Conservation (phyloP, 139 green algal species). For the Tetradesmus lagerheimii region DNA sequence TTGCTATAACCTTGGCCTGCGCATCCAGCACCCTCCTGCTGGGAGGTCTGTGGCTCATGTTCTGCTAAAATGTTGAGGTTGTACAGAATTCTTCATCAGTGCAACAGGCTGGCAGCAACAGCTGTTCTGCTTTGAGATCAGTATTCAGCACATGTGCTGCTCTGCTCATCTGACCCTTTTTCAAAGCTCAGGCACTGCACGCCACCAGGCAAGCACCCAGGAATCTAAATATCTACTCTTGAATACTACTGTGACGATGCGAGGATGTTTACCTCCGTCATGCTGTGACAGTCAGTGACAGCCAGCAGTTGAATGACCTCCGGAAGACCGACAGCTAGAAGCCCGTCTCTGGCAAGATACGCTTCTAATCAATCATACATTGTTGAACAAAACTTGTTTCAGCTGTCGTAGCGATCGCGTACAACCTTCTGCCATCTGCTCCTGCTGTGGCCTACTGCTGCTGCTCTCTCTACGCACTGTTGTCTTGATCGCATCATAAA, state of each 20-base stretch:
- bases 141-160: background rate
- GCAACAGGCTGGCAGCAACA: background rate
- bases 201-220: background rate
- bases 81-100: background rate
- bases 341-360: too few relatives aligned
- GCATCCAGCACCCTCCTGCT: background rate
- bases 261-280: background rate
- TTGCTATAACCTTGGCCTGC: slow-evolving; percentile 4
- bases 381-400: too few relatives aligned
- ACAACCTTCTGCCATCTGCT: background rate
- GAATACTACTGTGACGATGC: background rate
- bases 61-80: background rate
- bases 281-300: background rate
- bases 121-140: background rate
- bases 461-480: background rate
- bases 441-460: background rate
- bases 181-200: background rate
- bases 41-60: background rate
- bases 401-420: background rate
- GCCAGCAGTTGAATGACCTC: background rate
- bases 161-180: background rate
- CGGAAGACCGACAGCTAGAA: background rate
- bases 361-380: too few relatives aligned
- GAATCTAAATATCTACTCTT: background rate
- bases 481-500: background rate